A percentile compares a stretch with the other conserved stretches of the same genome.
phyloP scores from a whole-genome alignment of 768 basidiomycete species.

The Pisolithus sp. region DNA sequence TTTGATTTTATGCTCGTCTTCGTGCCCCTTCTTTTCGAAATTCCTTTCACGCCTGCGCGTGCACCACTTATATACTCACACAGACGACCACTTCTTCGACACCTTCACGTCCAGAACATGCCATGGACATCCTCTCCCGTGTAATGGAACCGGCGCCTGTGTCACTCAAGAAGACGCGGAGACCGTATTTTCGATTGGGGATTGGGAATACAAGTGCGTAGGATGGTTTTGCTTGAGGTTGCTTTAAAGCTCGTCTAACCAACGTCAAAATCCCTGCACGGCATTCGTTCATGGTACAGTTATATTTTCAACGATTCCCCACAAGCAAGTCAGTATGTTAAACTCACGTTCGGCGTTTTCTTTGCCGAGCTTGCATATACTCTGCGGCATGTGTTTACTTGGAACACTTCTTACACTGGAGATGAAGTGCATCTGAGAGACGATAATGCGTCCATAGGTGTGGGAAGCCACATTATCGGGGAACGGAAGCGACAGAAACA shows the following conservation, averaged over 20 bases:
- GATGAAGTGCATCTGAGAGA: too few species aligned
- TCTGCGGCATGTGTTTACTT: conserved; percentile 29
- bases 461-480: neutral
- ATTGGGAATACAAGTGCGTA: conserved; percentile 55
- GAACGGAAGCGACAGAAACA: conserved; percentile 16
- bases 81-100: conserved; percentile 48
- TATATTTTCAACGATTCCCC: conserved; percentile 46
- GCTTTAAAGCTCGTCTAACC: neutral
- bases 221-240: neutral
- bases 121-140: conserved; percentile 38
- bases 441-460: too few species aligned
- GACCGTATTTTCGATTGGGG: conserved; percentile 48
- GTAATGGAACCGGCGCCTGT: conserved; percentile 36
- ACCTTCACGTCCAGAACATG: conserved; percentile 45
- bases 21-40: neutral
- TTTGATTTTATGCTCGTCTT: neutral
- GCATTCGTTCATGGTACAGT: conserved; percentile 19
- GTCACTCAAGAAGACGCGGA: conserved; percentile 40
- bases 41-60: neutral
- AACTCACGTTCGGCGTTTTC: conserved; percentile 43
- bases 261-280: too few species aligned
- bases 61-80: neutral
- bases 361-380: conserved; percentile 38
- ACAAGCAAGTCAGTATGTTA: conserved; percentile 37
- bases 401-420: conserved; percentile 1